Evolutionary conservation across 139 green algal genomes (phyloP), one percentile per base, ranked within the genome.

Genomic region (Tetraselmis chui): DNA sequence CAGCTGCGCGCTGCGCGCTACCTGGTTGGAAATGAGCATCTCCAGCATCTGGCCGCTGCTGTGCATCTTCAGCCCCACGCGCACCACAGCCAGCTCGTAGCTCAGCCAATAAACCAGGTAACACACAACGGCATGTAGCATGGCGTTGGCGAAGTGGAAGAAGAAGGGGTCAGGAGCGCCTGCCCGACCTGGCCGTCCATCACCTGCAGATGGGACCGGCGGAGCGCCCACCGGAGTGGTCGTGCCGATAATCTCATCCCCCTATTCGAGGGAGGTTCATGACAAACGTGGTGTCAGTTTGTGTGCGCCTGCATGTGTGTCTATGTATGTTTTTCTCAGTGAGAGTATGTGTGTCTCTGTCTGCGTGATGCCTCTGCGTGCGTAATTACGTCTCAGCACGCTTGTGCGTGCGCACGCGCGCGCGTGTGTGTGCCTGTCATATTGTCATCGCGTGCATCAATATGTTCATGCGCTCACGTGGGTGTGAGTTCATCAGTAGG

Each of bases 61-160:
- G 1, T 75, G 29, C 30, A 85, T 29, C n/a, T 23, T 83, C 31
- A 30, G 1, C 28, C 26, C 22, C 2, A 31, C 30, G 30, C 77
- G 30, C 77, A 27, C 77, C 31, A 31, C 31, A 1, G 77, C 77
- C 59, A 76, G 76, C 2, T 1, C 1, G 45, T 76, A 23, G 23
- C 23, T 32, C 27, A 31, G 89, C 80, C 29, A 76, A 79, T 81
- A 90, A 0, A 95, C 88, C 25, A 93, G 82, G 1, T 74, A 87
- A 59, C 85, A 92, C 0, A 88, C 90, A 1, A 91, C 1, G 0
- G 85, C 87, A 82, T 95, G 92, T 1, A 86, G 25, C 1, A 85
- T 5, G 2, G 92, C 58, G 76, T 92, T 94, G 32, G 77, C 74
- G 0, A 85, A 5, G 76, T 96, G 92, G 81, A 94, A 95, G 0